These are phyloP conservation scores for Steccherinum ochraceum DNA, from an alignment of 768 basidiomycete genomes.

Conservation along the genomic window DNA sequence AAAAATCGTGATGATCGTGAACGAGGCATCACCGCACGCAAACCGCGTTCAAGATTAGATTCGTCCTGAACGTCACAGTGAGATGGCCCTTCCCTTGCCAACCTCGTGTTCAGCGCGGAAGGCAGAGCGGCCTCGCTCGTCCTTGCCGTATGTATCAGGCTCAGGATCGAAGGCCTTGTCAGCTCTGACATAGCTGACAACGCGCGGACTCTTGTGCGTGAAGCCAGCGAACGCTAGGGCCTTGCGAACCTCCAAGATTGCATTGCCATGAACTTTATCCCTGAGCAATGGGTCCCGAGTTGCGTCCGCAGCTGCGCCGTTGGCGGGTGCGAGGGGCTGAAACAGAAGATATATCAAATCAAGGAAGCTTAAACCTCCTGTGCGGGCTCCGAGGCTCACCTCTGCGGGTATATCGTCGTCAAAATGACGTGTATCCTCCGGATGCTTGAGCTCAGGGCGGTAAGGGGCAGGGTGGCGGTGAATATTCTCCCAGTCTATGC, in stretches of 20 bases:
- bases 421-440: conserved; percentile 91
- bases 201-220: conserved; percentile 84
- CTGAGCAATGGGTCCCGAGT: conserved; percentile 87
- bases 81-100: conserved; percentile 77
- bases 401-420: conserved; percentile 91
- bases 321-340: conserved; percentile 84
- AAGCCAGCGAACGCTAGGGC: conserved; percentile 87
- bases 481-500: conserved; percentile 85
- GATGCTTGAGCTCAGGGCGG: conserved; percentile 72
- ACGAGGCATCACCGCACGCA: conserved; percentile 9
- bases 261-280: conserved; percentile 78
- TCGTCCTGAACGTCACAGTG: conserved; percentile 45
- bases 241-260: conserved; percentile 88
- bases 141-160: conserved; percentile 43
- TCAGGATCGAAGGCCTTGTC: conserved; percentile 64
- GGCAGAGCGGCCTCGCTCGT: conserved; percentile 57
- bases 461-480: conserved; percentile 84
- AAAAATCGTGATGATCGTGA: neutral
- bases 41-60: conserved; percentile 10
- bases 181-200: conserved; percentile 67
- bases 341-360: conserved; percentile 27
- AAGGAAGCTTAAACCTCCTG: neutral
- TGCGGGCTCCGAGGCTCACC: conserved; percentile 36
- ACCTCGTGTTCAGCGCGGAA: conserved; percentile 55
- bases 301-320: conserved; percentile 75